Base-by-base conservation (phyloP, 2,329 filamentous ascomycete genomes). In the Colletotrichum cordylinicola region DNA sequence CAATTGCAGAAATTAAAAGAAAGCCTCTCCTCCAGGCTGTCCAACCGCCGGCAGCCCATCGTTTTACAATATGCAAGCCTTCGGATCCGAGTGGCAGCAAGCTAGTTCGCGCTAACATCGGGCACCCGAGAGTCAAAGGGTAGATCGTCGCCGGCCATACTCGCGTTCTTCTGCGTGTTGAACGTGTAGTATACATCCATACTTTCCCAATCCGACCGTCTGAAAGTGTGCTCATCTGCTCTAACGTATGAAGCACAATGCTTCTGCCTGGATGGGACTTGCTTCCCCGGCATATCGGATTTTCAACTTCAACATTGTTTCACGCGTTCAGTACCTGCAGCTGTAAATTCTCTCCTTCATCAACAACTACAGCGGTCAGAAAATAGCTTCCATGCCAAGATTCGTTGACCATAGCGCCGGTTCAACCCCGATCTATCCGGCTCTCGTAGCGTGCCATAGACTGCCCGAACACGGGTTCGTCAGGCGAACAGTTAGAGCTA, bases 251-350 rank as follows among this genome's bases (percentile, higher is more conserved):
- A 52, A 0, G 0, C 0, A 6, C 13, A 3, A 52, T 13, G n/a
- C 0, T 4, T 3, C 10, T 52, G 6, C 10, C n/a, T 52, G n/a
- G n/a, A 6, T n/a, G 0, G 12, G 43, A 4, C 43, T 8, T 0
- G 13, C 10, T 8, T 52, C 21, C 18, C 12, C 43, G n/a, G 8
- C 21, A 48, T 1, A 0, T 10, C 31, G 31, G 9, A 48, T n/a
- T 18, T 18, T 48, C 0, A 18, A 39, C 0, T 3, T 1, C 39
- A 48, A 6, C 4, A 48, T n/a, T 12, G 0, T 3, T 48, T n/a
- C 3, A 12, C 43, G n/a, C 10, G 18, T 2, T 2, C 13, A 7
- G 6, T 7, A 12, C 1, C 18, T 7, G 6, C 1, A 21, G 6
- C 10, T 8, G 2, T 52, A 10, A 21, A n/a, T 24, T 1, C 2